phyloP scores from a whole-genome alignment of 2,329 filamentous ascomycete genomes.

The Sporothrix brasiliensis region DNA sequence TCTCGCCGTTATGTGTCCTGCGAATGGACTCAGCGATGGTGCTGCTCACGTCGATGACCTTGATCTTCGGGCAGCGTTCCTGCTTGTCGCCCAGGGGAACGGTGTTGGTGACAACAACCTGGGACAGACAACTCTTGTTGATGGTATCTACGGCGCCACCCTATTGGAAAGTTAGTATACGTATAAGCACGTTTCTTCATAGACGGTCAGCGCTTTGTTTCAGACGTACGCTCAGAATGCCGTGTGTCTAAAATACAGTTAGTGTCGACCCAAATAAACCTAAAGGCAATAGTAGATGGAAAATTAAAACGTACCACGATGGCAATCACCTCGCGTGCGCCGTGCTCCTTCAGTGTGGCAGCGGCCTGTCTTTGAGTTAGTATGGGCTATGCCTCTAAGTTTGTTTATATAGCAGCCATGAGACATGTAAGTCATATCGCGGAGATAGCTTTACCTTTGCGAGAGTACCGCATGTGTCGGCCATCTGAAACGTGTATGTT shows the following conservation, averaged over 20 bases:
- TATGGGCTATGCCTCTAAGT: neutral
- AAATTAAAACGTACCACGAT: conserved; percentile 61
- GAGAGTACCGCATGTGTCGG: conserved; percentile 46
- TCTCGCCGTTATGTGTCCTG: conserved; percentile 67
- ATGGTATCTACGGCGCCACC: conserved; percentile 86
- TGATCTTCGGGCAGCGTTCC: conserved; percentile 72
- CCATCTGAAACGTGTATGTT: conserved; percentile 33
- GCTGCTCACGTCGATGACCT: conserved; percentile 89
- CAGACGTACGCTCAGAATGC: conserved; percentile 35
- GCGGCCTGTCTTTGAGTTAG: conserved; percentile 58
- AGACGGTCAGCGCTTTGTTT: neutral
- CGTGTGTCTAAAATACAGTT: conserved; percentile 33
- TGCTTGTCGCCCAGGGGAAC: conserved; percentile 79
- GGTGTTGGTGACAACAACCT: conserved; percentile 88
- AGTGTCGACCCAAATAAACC: neutral
- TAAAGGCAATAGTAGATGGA: neutral
- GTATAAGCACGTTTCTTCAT: neutral
- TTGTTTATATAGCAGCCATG: neutral
- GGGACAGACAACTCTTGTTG: conserved; percentile 74
- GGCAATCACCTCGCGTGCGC: conserved; percentile 84
- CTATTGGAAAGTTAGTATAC: conserved; percentile 72
- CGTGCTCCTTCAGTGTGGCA: conserved; percentile 82
- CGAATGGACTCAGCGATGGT: conserved; percentile 74
- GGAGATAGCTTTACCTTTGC: conserved; percentile 55
- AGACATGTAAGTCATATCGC: neutral